Conservation (phyloP, 352 stramenopile species). For the Pythium volutum region DNA sequence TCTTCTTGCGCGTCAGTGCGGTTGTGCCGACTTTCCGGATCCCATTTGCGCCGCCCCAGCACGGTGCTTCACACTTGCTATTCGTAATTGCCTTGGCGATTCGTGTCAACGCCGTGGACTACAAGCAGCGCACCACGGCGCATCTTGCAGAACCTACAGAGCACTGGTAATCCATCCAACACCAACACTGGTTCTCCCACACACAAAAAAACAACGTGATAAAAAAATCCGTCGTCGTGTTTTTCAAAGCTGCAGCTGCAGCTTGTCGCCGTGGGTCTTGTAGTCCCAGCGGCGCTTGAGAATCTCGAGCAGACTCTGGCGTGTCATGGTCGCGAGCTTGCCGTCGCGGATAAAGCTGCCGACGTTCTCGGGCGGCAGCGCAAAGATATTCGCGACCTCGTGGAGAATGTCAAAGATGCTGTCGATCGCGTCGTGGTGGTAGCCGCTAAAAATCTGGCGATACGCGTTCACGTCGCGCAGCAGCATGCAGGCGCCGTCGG, state of each 20-base stretch:
- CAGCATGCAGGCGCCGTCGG: constrained; percentile 77
- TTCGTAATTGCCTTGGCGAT: no score
- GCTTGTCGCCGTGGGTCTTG: constrained; percentile 75
- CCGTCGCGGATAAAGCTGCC: constrained; percentile 73
- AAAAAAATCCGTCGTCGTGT: background rate
- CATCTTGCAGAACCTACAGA: no score
- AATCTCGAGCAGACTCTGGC: constrained; percentile 56
- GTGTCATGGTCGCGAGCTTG: constrained; percentile 59
- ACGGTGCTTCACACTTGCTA: no score
- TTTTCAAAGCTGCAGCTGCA: constrained; percentile 42
- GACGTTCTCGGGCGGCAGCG: constrained; percentile 73
- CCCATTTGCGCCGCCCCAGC: no score
- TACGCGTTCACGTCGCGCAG: constrained; percentile 78
- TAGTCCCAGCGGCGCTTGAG: constrained; percentile 83
- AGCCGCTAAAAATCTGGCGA: constrained; percentile 58
- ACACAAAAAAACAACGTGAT: background rate
- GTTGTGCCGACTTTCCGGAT: no score
- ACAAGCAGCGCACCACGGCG: background rate
- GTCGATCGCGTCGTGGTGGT: constrained; percentile 44
- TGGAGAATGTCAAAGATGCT: constrained; percentile 76
- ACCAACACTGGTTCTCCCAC: no score
- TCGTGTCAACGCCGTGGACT: background rate
- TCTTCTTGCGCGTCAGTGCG: no score
- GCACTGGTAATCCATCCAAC: no score
- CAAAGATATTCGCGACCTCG: constrained; percentile 79